Conservation (phyloP, 176 grass and related monocot species). For the Poa pratensis region DNA sequence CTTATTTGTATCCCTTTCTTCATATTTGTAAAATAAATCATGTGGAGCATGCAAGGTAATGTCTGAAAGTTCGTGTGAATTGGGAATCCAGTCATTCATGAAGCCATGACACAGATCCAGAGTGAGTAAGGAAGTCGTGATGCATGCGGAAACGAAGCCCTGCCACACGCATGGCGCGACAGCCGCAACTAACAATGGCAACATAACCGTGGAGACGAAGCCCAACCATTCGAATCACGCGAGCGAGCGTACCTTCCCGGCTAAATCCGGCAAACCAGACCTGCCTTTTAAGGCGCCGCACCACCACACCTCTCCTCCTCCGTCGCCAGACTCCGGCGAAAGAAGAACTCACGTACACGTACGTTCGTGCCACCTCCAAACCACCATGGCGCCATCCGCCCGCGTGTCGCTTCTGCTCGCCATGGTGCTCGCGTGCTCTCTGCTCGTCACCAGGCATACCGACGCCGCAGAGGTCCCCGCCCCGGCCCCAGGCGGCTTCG, state of each 20-base stretch:
- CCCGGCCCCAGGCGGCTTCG: not conserved
- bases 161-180: too few species aligned
- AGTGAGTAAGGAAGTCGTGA: too few species aligned
- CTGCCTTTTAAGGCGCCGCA: not conserved
- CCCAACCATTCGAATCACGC: conserved; percentile 18
- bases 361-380: not conserved
- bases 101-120: too few species aligned
- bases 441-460: not conserved
- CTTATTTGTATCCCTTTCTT: too few species aligned
- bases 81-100: too few species aligned
- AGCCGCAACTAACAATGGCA: not conserved
- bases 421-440: conserved; percentile 23
- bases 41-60: too few species aligned
- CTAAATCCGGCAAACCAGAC: conserved; percentile 16
- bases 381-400: conserved; percentile 29
- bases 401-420: conserved; percentile 36
- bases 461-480: not conserved
- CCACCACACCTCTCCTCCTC: not conserved
- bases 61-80: too few species aligned
- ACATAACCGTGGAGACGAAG: not conserved
- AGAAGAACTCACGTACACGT: not conserved
- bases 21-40: too few species aligned
- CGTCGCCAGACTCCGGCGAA: not conserved
- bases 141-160: too few species aligned
- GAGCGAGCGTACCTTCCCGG: not conserved